A percentile compares a stretch with the other conserved stretches of the same genome.
Conservation (phyloP, 2,329 filamentous ascomycete genomes). For the Aspergillus niger region DNA sequence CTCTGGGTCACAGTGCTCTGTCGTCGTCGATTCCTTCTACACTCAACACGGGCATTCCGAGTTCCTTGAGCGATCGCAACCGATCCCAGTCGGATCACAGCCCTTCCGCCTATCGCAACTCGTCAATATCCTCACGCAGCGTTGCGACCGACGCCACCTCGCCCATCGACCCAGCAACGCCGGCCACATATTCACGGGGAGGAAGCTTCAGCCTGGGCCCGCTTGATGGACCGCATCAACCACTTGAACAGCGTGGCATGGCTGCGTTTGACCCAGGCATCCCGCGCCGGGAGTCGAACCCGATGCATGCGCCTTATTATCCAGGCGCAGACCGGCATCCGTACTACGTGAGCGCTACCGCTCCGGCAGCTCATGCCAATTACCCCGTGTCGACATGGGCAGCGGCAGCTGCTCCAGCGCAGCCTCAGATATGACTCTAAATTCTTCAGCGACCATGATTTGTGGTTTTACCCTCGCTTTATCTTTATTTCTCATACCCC, state of each 20-base stretch:
- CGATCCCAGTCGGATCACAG: constrained; percentile 41
- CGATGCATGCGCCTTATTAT: constrained; percentile 39
- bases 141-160: constrained; percentile 42
- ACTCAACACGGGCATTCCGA: constrained; percentile 34
- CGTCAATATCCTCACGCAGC: constrained; percentile 42
- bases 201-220: constrained; percentile 40
- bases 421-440: constrained; percentile 39
- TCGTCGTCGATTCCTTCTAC: constrained; percentile 36
- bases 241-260: constrained; percentile 37
- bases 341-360: constrained; percentile 36
- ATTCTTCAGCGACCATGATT: constrained; percentile 5
- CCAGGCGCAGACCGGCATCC: constrained; percentile 33
- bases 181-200: constrained; percentile 39
- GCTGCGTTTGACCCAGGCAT: constrained; percentile 35
- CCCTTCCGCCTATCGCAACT: constrained; percentile 42
- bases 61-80: constrained; percentile 38
- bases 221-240: constrained; percentile 32
- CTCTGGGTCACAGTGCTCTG: constrained; percentile 36
- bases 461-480: constrained; percentile 16
- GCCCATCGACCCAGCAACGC: constrained; percentile 41
- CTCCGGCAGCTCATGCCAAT: constrained; percentile 32
- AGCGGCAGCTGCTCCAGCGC: constrained; percentile 40
- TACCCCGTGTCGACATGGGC: constrained; percentile 43
- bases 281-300: constrained; percentile 40
- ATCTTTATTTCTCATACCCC: constrained; percentile 14